Conservation (phyloP, 192 early-diverging fungal genomes). For the Coemansia sp. region DNA sequence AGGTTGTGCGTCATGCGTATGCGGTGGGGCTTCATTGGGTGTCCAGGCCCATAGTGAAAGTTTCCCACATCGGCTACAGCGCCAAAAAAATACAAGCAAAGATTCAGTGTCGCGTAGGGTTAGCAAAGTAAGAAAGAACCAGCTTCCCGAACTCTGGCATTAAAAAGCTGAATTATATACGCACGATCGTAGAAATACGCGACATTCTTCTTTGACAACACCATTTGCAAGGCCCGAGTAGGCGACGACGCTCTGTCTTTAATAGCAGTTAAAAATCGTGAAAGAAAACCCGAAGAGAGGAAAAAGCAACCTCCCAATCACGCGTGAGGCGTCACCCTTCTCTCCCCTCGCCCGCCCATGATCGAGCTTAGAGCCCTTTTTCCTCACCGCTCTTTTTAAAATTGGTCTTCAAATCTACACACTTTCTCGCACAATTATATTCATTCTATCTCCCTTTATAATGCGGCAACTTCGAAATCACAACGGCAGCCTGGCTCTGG, state of each 20-base stretch:
- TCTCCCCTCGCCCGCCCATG: too few species aligned
- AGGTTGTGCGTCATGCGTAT: slow-evolving; percentile 96
- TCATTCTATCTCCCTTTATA: background rate
- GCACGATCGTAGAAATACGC: slow-evolving; percentile 55
- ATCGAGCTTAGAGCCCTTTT: too few species aligned
- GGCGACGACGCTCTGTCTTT: background rate
- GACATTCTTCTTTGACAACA: slow-evolving; percentile 45
- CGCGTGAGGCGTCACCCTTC: too few species aligned
- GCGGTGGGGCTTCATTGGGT: slow-evolving; percentile 98
- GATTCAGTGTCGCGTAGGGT: background rate
- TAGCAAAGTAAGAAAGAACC: background rate
- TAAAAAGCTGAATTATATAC: slow-evolving; percentile 10
- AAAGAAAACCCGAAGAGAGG: background rate
- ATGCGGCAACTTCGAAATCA: slow-evolving; percentile 5
- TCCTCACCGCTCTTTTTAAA: too few species aligned
- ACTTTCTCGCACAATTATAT: background rate
- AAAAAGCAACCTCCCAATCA: background rate
- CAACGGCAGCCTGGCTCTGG: background rate
- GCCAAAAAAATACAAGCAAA: background rate
- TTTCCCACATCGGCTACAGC: slow-evolving; percentile 63
- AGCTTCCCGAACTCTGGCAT: background rate
- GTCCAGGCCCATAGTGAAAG: slow-evolving; percentile 90
- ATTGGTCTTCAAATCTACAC: too few species aligned
- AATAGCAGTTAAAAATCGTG: background rate
- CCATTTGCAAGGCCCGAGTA: slow-evolving; percentile 9